Evolutionary conservation across 2,329 filamentous ascomycete species (phyloP).

Genomic region (Colletotrichum spinosum): DNA sequence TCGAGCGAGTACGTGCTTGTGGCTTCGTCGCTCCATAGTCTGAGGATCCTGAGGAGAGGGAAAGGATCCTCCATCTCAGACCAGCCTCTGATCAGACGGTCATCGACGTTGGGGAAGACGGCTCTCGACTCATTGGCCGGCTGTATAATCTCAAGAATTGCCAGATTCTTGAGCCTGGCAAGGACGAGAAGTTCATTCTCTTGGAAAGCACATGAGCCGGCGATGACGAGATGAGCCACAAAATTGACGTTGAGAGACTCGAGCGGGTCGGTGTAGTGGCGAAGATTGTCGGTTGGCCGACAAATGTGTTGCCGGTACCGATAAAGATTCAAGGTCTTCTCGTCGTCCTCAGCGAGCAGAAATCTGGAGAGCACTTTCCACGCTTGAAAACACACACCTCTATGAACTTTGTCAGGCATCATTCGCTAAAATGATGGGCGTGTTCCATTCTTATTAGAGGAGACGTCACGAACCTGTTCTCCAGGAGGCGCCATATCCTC

Average conservation of each 20-base stretch:
- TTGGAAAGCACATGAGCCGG: conserved; percentile 48
- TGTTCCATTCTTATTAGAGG: background rate
- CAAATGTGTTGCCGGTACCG: conserved; percentile 55
- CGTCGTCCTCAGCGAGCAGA: conserved; percentile 47
- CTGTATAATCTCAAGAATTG: conserved; percentile 59
- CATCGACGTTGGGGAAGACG: conserved; percentile 53
- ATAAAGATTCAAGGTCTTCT: conserved; percentile 51
- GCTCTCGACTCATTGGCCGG: conserved; percentile 44
- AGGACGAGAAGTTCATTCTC: conserved; percentile 55
- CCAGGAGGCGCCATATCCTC: conserved; percentile 54
- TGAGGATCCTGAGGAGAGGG: conserved; percentile 58
- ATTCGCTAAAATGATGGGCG: no score
- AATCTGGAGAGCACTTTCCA: conserved; percentile 54
- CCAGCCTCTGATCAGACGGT: conserved; percentile 61
- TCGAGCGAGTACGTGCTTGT: conserved; percentile 54
- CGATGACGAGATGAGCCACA: conserved; percentile 55
- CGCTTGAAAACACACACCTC: conserved; percentile 52
- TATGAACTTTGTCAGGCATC: conserved; percentile 24
- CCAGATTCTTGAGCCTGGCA: conserved; percentile 58
- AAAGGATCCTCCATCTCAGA: conserved; percentile 55
- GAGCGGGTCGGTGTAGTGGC: conserved; percentile 52
- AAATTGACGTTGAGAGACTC: conserved; percentile 51
- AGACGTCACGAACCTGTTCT: conserved; percentile 49
- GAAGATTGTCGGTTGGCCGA: conserved; percentile 47
- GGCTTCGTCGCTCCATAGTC: conserved; percentile 56